phyloP scores from a whole-genome alignment of 2,329 filamentous ascomycete genomes.

The Phoma sp. region DNA sequence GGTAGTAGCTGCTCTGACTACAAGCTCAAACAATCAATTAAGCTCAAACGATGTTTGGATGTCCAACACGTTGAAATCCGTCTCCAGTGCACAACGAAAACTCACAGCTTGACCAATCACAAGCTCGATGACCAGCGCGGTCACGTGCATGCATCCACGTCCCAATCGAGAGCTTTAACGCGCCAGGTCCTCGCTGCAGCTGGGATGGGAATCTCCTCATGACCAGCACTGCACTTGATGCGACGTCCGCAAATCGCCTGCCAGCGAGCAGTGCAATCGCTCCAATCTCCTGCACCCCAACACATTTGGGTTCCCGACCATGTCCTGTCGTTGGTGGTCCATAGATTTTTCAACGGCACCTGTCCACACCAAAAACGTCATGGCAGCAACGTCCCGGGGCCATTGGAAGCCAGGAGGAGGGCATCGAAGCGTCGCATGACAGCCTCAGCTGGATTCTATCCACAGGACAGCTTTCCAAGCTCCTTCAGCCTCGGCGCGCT shows the following conservation, averaged over 20 bases:
- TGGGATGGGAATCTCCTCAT: conserved; percentile 23
- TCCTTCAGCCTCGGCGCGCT: conserved; percentile 37
- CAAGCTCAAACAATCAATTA: not conserved
- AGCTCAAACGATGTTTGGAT: not conserved
- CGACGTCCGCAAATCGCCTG: conserved; percentile 56
- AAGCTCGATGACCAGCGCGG: not conserved
- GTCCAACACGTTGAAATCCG: no score
- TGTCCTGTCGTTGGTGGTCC: conserved; percentile 58
- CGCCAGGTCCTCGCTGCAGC: conserved; percentile 5
- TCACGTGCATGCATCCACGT: conserved; percentile 12
- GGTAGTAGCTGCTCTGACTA: no score
- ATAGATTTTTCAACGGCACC: conserved; percentile 57
- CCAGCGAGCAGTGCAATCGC: conserved; percentile 57
- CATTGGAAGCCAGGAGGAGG: conserved; percentile 65
- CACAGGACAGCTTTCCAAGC: conserved; percentile 29
- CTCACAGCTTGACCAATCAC: conserved; percentile 1
- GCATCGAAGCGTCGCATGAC: conserved; percentile 63
- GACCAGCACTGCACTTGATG: conserved; percentile 52
- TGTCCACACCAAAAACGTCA: conserved; percentile 57
- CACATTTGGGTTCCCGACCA: conserved; percentile 67
- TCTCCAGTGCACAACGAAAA: not conserved
- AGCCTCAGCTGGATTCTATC: conserved; percentile 50
- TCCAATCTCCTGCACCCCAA: conserved; percentile 50
- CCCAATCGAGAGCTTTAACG: conserved; percentile 20
- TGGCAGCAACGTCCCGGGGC: conserved; percentile 67